phyloP scores from a whole-genome alignment of 1,139 yeast genomes.

The Protomyces arabidopsidicola region DNA sequence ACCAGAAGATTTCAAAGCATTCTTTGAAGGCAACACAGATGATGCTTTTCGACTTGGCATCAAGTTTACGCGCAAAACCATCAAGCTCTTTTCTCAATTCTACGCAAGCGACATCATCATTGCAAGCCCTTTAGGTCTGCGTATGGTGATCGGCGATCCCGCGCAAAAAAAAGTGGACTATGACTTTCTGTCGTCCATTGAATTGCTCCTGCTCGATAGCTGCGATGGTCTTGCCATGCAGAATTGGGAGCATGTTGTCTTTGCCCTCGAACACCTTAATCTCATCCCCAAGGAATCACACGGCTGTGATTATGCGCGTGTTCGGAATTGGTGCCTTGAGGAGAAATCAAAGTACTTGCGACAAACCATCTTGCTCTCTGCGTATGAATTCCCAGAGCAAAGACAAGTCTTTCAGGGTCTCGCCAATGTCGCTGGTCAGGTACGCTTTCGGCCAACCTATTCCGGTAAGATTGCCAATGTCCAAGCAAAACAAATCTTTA shows the following conservation, averaged over 20 bases:
- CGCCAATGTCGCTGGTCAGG: slow-evolving; percentile 60
- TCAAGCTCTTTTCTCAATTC: slow-evolving; percentile 78
- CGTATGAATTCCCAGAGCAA: slow-evolving; percentile 73
- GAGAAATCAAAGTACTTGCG: slow-evolving; percentile 71
- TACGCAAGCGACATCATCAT: slow-evolving; percentile 79
- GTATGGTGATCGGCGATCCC: slow-evolving; percentile 63
- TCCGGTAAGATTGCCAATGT: slow-evolving; percentile 45
- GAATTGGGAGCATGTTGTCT: slow-evolving; percentile 78
- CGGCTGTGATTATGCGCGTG: slow-evolving; percentile 86
- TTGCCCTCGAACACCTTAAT: slow-evolving; percentile 66
- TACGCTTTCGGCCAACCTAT: slow-evolving; percentile 48
- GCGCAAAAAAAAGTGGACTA: slow-evolving; percentile 41
- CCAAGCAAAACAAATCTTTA: slow-evolving; percentile 29
- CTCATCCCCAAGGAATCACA: slow-evolving; percentile 70
- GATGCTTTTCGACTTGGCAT: slow-evolving; percentile 88
- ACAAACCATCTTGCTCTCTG: slow-evolving; percentile 72
- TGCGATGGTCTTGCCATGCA: slow-evolving; percentile 88
- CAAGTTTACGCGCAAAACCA: slow-evolving; percentile 80
- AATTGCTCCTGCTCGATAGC: slow-evolving; percentile 70
- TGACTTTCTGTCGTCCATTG: slow-evolving; percentile 86
- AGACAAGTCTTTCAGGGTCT: slow-evolving; percentile 60
- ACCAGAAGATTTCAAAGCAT: slow-evolving; percentile 75
- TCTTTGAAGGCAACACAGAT: slow-evolving; percentile 83
- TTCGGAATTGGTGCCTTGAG: slow-evolving; percentile 87
- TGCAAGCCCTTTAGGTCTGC: slow-evolving; percentile 89